phyloP scores from a whole-genome alignment of 1,284 basidiomycete genomes.

The Kalmanozyma brasiliensis region DNA sequence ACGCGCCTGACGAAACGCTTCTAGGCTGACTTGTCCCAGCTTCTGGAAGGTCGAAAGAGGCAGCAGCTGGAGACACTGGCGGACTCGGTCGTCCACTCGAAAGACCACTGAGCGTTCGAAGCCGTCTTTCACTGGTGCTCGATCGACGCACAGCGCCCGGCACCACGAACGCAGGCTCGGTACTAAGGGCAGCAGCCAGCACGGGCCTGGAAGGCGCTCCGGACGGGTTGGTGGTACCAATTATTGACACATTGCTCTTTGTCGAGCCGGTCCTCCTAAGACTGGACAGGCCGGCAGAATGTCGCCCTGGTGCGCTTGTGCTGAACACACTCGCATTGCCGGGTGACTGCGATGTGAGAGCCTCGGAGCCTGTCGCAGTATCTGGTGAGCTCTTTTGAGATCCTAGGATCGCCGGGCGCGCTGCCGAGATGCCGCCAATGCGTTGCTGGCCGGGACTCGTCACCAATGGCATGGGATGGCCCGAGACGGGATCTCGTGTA shows the following conservation, averaged over 20 bases:
- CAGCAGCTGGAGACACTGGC: slow-evolving; percentile 25
- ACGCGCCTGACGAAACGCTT: slow-evolving; percentile 21
- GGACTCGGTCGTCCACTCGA: slow-evolving; percentile 29
- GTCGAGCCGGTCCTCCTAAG: slow-evolving; percentile 42
- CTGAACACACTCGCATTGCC: slow-evolving; percentile 52
- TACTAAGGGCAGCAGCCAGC: slow-evolving; percentile 40
- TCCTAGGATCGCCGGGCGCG: slow-evolving; percentile 21
- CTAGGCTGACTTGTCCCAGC: slow-evolving; percentile 10
- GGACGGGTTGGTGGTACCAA: slow-evolving; percentile 12
- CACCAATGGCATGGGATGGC: no score
- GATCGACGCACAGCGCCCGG: slow-evolving; percentile 36
- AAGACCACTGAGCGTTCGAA: slow-evolving; percentile 36
- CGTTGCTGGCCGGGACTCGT: slow-evolving; percentile 19
- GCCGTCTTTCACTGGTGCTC: slow-evolving; percentile 45
- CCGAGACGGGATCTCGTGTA: not conserved
- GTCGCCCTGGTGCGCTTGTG: slow-evolving; percentile 40
- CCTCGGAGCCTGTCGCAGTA: slow-evolving; percentile 7
- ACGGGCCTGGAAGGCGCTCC: slow-evolving; percentile 43
- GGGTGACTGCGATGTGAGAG: slow-evolving; percentile 32
- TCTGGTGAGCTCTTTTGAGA: slow-evolving; percentile 23
- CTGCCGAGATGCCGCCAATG: slow-evolving; percentile 43
- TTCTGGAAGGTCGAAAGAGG: slow-evolving; percentile 29
- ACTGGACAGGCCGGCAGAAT: slow-evolving; percentile 57
- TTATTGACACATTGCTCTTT: slow-evolving; percentile 25
- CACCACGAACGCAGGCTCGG: slow-evolving; percentile 51